phyloP scores from a whole-genome alignment of 2,329 filamentous ascomycete species.

The Sporothrix humicola region DNA sequence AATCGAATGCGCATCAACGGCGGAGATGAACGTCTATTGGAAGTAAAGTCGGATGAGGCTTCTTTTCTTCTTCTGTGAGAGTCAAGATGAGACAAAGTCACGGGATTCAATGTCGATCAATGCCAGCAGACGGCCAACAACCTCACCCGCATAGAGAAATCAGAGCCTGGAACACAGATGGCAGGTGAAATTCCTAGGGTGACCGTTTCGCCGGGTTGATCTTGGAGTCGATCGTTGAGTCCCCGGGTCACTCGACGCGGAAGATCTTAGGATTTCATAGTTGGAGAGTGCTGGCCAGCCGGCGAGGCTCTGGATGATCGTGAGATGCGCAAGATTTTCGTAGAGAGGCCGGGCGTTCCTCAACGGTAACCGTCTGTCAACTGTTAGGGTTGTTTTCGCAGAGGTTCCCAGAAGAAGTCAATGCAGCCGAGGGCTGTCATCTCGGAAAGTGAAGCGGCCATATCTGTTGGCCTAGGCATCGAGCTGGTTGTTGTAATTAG shows the following conservation, averaged over 20 bases:
- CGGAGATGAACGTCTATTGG: slow-evolving; percentile 4
- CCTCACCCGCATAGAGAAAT: not conserved
- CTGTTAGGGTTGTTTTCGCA: not conserved
- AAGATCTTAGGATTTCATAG: not conserved
- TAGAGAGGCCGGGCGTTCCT: slow-evolving; percentile 7
- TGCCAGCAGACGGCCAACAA: not conserved
- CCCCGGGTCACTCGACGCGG: not conserved
- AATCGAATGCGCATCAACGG: not conserved
- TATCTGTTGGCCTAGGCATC: not conserved
- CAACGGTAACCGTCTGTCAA: not conserved
- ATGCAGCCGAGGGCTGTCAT: not conserved
- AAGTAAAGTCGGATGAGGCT: not conserved
- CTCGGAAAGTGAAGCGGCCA: not conserved
- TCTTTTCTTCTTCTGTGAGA: not conserved
- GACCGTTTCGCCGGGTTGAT: slow-evolving; percentile 6
- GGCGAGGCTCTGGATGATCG: not conserved
- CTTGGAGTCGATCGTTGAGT: not conserved
- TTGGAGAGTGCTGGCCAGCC: not conserved
- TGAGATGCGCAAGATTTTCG: not conserved
- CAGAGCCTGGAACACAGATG: not conserved
- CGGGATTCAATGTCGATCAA: slow-evolving; percentile 10
- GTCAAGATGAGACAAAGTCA: slow-evolving; percentile 12
- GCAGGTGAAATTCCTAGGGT: not conserved
- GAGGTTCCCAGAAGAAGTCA: not conserved
- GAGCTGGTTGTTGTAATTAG: no score